Percentiles rank a stretch among this genome's conserved stretches.
These are phyloP conservation scores for Hymenoscyphus infarciens DNA, from an alignment of 2,329 filamentous ascomycete genomes.

Conservation along the genomic window DNA sequence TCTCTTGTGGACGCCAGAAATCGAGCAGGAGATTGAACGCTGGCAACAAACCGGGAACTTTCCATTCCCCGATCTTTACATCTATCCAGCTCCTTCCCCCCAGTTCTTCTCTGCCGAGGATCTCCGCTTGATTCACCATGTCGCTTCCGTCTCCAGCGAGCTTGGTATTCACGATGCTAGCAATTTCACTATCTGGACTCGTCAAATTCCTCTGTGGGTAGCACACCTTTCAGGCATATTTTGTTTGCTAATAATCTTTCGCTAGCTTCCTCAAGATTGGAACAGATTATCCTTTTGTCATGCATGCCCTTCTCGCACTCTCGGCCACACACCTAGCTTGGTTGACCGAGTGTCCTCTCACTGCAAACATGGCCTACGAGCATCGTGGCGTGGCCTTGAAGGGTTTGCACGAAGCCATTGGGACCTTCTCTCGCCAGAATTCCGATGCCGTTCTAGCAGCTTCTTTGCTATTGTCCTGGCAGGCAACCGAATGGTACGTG, in stretches of 20 bases:
- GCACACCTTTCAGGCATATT: conserved; percentile 6
- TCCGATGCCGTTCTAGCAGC: conserved; percentile 90
- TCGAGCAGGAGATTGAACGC: conserved; percentile 73
- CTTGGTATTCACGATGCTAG: conserved; percentile 73
- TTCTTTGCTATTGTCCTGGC: conserved; percentile 90
- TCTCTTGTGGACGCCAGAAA: conserved; percentile 82
- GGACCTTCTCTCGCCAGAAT: conserved; percentile 77
- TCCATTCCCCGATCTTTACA: conserved; percentile 76
- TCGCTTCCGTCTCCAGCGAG: conserved; percentile 81
- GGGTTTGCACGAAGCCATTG: conserved; percentile 83
- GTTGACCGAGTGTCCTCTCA: conserved; percentile 79
- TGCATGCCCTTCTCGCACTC: conserved; percentile 88
- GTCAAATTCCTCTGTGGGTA: conserved; percentile 85
- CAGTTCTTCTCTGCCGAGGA: conserved; percentile 72
- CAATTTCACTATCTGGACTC: conserved; percentile 87
- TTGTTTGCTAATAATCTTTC: conserved; percentile 32
- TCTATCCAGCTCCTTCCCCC: conserved; percentile 72
- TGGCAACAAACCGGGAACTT: conserved; percentile 85
- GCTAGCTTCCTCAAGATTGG: conserved; percentile 76
- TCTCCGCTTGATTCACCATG: conserved; percentile 84
- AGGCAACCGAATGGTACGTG: conserved; percentile 89
- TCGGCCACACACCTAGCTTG: conserved; percentile 94
- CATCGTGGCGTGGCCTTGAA: conserved; percentile 83
- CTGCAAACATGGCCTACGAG: conserved; percentile 83
- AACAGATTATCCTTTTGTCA: conserved; percentile 79